phyloP scores from a whole-genome alignment of 257 asterid genomes.

The Primulina eburnea region DNA sequence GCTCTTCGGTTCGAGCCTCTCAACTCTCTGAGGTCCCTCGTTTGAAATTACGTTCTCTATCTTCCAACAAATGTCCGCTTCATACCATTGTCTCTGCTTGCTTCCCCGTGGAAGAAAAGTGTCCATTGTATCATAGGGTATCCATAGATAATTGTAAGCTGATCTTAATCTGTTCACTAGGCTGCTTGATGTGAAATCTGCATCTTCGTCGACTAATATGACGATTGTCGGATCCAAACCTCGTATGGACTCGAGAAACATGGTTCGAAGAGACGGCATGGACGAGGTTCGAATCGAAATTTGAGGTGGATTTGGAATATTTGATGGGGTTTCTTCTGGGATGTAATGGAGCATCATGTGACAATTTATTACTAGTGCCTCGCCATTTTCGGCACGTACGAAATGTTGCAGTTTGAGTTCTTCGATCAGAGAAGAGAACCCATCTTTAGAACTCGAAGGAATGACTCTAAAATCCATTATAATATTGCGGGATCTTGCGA shows the following conservation, averaged over 20 bases:
- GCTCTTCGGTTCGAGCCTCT: constrained; percentile 65
- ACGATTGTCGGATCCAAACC: constrained; percentile 57
- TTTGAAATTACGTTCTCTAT: constrained; percentile 80
- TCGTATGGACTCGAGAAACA: constrained; percentile 61
- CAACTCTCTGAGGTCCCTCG: constrained; percentile 70
- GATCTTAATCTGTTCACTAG: constrained; percentile 63
- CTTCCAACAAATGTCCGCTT: constrained; percentile 85
- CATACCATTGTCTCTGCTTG: constrained; percentile 83
- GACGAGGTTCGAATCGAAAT: constrained; percentile 6
- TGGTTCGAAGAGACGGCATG: constrained; percentile 36
- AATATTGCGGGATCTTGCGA: constrained; percentile 67
- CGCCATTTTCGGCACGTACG: constrained; percentile 37
- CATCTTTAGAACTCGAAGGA: constrained; percentile 54
- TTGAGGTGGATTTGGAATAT: background rate
- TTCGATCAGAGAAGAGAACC: constrained; percentile 58
- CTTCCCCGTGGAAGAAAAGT: constrained; percentile 72
- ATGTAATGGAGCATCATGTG: constrained; percentile 91
- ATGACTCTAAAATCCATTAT: constrained; percentile 61
- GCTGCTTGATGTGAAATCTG: constrained; percentile 70
- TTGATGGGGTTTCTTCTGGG: constrained; percentile 63
- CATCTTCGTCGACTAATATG: constrained; percentile 79
- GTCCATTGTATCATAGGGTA: constrained; percentile 83
- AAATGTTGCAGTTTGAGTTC: constrained; percentile 52
- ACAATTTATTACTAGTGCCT: constrained; percentile 80
- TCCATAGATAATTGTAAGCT: constrained; percentile 88